Conservation (phyloP, 345 rosid species). For the Litchi chinensis region DNA sequence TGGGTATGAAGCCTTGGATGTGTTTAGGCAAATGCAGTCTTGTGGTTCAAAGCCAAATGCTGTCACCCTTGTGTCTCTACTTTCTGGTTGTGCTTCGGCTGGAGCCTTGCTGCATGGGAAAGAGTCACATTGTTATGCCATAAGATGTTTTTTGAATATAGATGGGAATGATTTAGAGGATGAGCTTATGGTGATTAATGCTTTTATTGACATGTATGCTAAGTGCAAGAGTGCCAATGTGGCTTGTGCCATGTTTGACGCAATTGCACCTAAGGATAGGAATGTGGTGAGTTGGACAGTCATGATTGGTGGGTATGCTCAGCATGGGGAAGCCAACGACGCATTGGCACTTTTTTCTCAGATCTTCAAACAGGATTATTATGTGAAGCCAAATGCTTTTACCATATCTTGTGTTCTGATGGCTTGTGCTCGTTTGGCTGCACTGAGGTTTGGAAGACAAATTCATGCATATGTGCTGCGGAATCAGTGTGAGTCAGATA, state of each 20-base stretch:
- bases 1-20: conserved; percentile 71
- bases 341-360: conserved; percentile 63
- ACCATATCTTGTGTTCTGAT: conserved; percentile 76
- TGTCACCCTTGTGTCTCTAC: conserved; percentile 73
- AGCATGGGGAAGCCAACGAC: conserved; percentile 77
- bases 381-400: conserved; percentile 67
- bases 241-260: conserved; percentile 63
- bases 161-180: conserved; percentile 35
- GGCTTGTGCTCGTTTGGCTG: conserved; percentile 79
- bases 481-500: conserved; percentile 37
- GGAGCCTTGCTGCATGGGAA: conserved; percentile 70
- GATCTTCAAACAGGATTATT: conserved; percentile 47
- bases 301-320: conserved; percentile 86
- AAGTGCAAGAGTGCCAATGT: conserved; percentile 55
- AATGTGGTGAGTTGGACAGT: conserved; percentile 87
- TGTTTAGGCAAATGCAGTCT: conserved; percentile 66
- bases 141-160: conserved; percentile 52
- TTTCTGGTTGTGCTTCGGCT: conserved; percentile 79
- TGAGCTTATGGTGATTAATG: conserved; percentile 59
- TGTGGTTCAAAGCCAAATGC: conserved; percentile 57
- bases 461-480: conserved; percentile 71
- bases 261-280: conserved; percentile 40
- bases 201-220: conserved; percentile 79
- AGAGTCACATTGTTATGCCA: conserved; percentile 71
- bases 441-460: conserved; percentile 66